phyloP scores from a whole-genome alignment of 2,329 filamentous ascomycete species.

The Diplodia sapinea region DNA sequence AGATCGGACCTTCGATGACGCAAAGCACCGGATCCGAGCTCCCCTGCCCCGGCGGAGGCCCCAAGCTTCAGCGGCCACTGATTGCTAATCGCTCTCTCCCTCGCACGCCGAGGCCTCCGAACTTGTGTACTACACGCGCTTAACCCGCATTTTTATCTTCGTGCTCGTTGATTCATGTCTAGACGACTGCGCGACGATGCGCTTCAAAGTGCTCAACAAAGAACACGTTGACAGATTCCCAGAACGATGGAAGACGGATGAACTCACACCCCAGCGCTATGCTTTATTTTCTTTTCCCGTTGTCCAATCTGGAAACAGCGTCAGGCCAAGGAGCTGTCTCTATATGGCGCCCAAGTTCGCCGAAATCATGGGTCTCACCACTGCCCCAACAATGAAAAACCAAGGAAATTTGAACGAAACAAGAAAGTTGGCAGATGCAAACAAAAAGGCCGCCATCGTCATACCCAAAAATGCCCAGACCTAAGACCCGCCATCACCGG shows the following conservation, averaged over 20 bases:
- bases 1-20: slow-evolving; percentile 27
- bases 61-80: background rate
- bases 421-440: background rate
- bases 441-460: background rate
- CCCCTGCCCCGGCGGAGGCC: background rate
- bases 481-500: background rate
- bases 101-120: background rate
- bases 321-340: background rate
- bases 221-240: background rate
- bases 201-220: background rate
- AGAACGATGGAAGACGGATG: background rate
- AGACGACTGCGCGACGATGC: no score
- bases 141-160: background rate
- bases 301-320: background rate
- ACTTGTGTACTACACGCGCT: no score
- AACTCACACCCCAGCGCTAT: background rate
- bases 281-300: background rate
- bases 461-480: background rate
- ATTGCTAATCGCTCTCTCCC: slow-evolving; percentile 15
- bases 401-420: background rate
- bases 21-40: slow-evolving; percentile 8
- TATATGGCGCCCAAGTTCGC: background rate
- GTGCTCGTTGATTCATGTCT: background rate
- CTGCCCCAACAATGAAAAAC: background rate
- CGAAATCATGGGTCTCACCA: background rate